Base-by-base conservation (phyloP, 1,139 yeast genomes). In the Maudiozyma humilis region DNA sequence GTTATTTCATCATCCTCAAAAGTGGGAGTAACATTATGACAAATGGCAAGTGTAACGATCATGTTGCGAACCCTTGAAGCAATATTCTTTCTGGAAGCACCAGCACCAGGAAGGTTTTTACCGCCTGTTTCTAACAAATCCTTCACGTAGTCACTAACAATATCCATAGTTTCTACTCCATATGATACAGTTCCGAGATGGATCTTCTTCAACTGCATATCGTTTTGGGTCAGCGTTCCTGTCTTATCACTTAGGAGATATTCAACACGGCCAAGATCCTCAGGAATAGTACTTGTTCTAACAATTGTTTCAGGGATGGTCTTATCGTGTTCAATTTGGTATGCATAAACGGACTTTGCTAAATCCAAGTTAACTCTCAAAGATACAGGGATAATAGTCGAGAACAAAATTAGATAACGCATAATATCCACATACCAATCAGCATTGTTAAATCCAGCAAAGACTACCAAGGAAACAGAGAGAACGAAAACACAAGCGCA, bases 221-320 rank as follows among this genome's bases (percentile, higher is more conserved):
- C 98, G 63, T 93, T 93, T 63, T 91, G 96, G 5, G 99, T 93
- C 52, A 93, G 72, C 0, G 99, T 93, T 19, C 99, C 99, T 0
- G 99, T 93, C 62, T 93, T 93, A 63, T 93, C 99, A 51, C 91
- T 82, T 38, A 93, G 70, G 45, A 93, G 68, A 62, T 91, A 93
- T 62, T 93, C 98, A 43, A 93, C 84, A 55, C 99, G 73, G 14
- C 99, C 99, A 51, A 93, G 70, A 65, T 93, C 99, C 65, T 93
- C 99, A 1, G 98, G 98, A 39, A 93, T 93, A 0, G 98, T 93
- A 43, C 96, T 87, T 0, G 98, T 91, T 59, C 99, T 77, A 4
- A 93, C 99, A 48, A 93, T 78, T 0, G 98, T 89, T 12, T 80
- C 87, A 2, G 86, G 82, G 17, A 93, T 91, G 6, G 79, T 74